Evolutionary conservation across 2,329 filamentous ascomycete genomes (phyloP), one percentile per base, ranked within the genome.

Genomic region (Camptophora hylomeconis): DNA sequence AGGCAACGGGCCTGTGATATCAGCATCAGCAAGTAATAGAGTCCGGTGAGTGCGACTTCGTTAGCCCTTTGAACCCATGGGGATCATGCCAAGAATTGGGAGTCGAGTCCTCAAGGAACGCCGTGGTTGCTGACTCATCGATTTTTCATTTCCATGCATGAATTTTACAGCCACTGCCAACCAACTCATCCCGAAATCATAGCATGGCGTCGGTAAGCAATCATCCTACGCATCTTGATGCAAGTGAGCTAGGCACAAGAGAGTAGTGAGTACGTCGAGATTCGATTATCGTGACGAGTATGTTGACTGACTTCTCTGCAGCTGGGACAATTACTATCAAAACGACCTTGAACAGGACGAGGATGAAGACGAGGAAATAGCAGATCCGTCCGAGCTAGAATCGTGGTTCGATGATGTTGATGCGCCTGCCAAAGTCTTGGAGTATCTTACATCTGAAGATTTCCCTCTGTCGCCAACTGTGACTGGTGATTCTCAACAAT

Each of bases 321-420:
- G 80, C 58, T 86, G 80, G 80, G 75, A 62, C 47, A 50, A 50
- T 15, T 61, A 56, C 47, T 62, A 62, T 44, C 51, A 54, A 17
- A 52, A 54, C 35, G 60, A 58, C 3, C 45, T 60, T 4, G 35
- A 39, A 20, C 19, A 33, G 12, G 37, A 28, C 17, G 32, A 20
- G 16, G 31, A 35, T 18, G 18, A 23, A 13, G 28, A 11, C 36
- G 87, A 89, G 57, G 72, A 86, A 54, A 58, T 69, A 30, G 54
- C 69, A 38, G 73, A 92, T 57, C 72, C 80, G 7, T 57, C 69
- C 32, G 81, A 93, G 7, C 56, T 61, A 61, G 78, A 78, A 35
- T 75, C 89, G 45, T 98, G 89, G 89, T 98, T 98, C 67, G 79
- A 84, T 52, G 89, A 95, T 58, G 80, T 83, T 17, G 74, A 79